Base-by-base conservation (phyloP, 192 early-diverging fungal genomes). In the Podila epigama region DNA sequence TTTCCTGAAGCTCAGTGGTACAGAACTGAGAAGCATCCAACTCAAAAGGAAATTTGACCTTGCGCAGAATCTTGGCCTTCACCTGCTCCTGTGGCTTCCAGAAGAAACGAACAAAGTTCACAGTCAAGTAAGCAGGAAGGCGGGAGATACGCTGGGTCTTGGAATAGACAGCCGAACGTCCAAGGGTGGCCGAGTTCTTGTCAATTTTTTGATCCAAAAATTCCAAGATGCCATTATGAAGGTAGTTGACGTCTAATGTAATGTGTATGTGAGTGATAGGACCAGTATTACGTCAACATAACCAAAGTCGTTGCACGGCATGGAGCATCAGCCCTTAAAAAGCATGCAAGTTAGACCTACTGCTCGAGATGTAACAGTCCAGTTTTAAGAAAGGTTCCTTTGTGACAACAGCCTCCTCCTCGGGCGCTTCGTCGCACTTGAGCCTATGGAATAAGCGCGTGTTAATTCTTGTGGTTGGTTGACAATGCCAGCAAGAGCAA, bases 31-130 rank as follows among this genome's bases (percentile, higher is more conserved):
- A 84, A 9, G 89, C 90, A 65, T 99, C 97, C 35, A 97, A 82
- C 25, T 96, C 94, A 35, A 96, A 85, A 16, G 97, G 97, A 72
- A 95, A 98, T 75, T 95, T 92, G 50, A 99, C 97, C 73, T 91
- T 92, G 69, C 96, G 95, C 60, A 98, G 79, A 79, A 99, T 98
- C 79, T 99, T 99, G 13, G 95, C 92, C 51, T 90, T 90, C 10
- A 93, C 84, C 33, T 85, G 81, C 61, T 93, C 92, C 9, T 87
- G 75, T 0, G 89, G 75, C 66, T 96, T 97, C 97, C 97, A 99
- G 84, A 93, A 96, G 81, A 98, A 98, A 18, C 97, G 89, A 36
- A 96, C 91, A 80, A 96, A 99, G 61, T 95, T 84, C 22, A 97
- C 84, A 0, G 95, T 90, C 54, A 99, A 73, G 75, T 99, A 99